phyloP scores from a whole-genome alignment of 2,329 filamentous ascomycete genomes.

The Cladosporium sp. region DNA sequence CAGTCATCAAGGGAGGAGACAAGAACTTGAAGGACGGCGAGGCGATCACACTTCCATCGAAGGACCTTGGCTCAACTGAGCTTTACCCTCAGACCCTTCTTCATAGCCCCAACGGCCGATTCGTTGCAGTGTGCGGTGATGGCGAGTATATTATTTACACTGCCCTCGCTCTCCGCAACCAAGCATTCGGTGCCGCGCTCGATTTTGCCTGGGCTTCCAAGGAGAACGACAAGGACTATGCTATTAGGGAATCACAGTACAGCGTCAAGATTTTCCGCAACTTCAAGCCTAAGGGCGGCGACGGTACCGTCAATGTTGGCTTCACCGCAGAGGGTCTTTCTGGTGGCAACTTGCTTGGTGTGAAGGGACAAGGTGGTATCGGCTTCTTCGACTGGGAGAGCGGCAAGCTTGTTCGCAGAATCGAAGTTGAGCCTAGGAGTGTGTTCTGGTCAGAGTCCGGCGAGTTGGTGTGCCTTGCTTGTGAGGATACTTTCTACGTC shows the following conservation, averaged over 20 bases:
- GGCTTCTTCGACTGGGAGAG: conserved; percentile 96
- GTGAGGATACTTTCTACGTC: conserved; percentile 93
- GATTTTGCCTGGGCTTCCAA: conserved; percentile 98
- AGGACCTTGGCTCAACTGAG: conserved; percentile 93
- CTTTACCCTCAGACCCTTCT: conserved; percentile 92
- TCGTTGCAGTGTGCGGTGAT: conserved; percentile 86
- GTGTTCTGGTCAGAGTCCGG: conserved; percentile 98
- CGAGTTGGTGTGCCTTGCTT: conserved; percentile 86
- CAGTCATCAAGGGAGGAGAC: conserved; percentile 91
- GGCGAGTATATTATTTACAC: conserved; percentile 99
- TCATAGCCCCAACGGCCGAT: conserved; percentile 93
- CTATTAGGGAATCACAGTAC: conserved; percentile 88
- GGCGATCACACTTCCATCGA: conserved; percentile 79
- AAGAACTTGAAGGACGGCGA: conserved; percentile 80
- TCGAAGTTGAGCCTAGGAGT: conserved; percentile 69
- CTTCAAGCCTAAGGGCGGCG: conserved; percentile 85
- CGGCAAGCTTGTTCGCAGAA: conserved; percentile 81
- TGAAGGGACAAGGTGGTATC: conserved; percentile 90
- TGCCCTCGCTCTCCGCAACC: conserved; percentile 92
- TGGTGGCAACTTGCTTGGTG: conserved; percentile 84
- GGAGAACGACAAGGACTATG: conserved; percentile 97
- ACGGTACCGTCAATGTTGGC: conserved; percentile 72
- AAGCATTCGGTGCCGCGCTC: conserved; percentile 89
- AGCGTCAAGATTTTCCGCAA: conserved; percentile 98
- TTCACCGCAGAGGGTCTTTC: conserved; percentile 91